Conservation (phyloP, 768 basidiomycete species). For the Kwoniella sp. region DNA sequence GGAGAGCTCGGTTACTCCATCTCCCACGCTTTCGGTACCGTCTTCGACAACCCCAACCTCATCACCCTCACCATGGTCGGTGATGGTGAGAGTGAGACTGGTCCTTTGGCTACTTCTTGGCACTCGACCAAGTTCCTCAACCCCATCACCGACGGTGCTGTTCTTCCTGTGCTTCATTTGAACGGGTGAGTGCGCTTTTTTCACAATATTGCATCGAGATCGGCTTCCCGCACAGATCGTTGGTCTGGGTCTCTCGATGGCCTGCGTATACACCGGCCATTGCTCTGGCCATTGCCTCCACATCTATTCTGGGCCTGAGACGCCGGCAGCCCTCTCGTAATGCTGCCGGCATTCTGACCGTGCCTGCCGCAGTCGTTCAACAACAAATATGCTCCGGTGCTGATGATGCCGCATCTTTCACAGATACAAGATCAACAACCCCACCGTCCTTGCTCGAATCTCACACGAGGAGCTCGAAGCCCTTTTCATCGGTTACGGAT, state of each 20-base stretch:
- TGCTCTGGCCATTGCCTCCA: not conserved
- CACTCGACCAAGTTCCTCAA: constrained; percentile 87
- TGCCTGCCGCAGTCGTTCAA: not conserved
- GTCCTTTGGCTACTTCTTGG: constrained; percentile 61
- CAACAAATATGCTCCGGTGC: not conserved
- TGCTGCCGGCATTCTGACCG: not conserved
- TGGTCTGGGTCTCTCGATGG: not conserved
- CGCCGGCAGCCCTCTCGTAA: not conserved
- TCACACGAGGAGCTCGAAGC: constrained; percentile 48
- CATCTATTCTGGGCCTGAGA: not conserved
- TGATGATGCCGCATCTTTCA: not conserved
- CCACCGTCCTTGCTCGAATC: constrained; percentile 51
- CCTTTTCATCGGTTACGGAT: constrained; percentile 50
- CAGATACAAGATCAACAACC: constrained; percentile 53
- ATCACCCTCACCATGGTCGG: constrained; percentile 78
- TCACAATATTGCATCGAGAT: no score
- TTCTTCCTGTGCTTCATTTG: constrained; percentile 82
- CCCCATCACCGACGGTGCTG: constrained; percentile 83
- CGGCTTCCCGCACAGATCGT: no score
- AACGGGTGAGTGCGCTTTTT: constrained; percentile 91
- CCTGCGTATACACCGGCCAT: not conserved
- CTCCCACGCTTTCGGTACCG: constrained; percentile 71
- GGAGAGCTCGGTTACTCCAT: constrained; percentile 87
- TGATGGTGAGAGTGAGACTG: constrained; percentile 68
- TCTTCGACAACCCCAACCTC: constrained; percentile 86